Evolutionary conservation across 2,329 filamentous ascomycete genomes (phyloP).

Genomic region (Fusarium oligoseptatum): DNA sequence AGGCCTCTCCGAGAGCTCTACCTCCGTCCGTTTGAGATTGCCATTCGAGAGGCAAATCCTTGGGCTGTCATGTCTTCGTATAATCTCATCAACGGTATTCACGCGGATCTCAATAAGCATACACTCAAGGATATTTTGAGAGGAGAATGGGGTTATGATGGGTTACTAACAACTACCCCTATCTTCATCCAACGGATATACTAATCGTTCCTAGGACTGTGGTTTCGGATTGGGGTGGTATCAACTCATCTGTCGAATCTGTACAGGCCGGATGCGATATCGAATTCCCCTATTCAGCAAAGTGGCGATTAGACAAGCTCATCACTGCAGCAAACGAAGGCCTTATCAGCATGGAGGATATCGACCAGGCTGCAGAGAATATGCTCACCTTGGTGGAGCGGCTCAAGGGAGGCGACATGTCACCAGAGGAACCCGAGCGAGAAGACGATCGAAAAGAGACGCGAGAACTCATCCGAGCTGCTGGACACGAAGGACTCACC

Average conservation of each 20-base stretch:
- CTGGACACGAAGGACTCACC: slow-evolving; percentile 72
- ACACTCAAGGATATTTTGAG: slow-evolving; percentile 70
- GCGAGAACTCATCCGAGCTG: slow-evolving; percentile 69
- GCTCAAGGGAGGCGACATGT: slow-evolving; percentile 71
- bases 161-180: slow-evolving; percentile 53
- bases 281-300: slow-evolving; percentile 69
- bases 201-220: slow-evolving; percentile 58
- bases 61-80: slow-evolving; percentile 80
- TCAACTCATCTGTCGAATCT: slow-evolving; percentile 68
- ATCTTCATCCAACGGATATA: too few relatives aligned
- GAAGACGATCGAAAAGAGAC: slow-evolving; percentile 71
- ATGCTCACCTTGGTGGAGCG: slow-evolving; percentile 71
- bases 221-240: slow-evolving; percentile 71
- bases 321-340: slow-evolving; percentile 65
- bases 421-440: slow-evolving; percentile 68
- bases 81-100: slow-evolving; percentile 74
- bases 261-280: slow-evolving; percentile 69
- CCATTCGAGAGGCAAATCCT: slow-evolving; percentile 75
- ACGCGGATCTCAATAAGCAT: slow-evolving; percentile 66
- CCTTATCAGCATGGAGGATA: slow-evolving; percentile 59
- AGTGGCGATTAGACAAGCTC: slow-evolving; percentile 70
- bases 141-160: slow-evolving; percentile 73
- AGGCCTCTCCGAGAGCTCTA: slow-evolving; percentile 77
- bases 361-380: slow-evolving; percentile 71
- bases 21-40: slow-evolving; percentile 81